Conservation (phyloP, 148 eudicot genomes). For the Drosera capensis region DNA sequence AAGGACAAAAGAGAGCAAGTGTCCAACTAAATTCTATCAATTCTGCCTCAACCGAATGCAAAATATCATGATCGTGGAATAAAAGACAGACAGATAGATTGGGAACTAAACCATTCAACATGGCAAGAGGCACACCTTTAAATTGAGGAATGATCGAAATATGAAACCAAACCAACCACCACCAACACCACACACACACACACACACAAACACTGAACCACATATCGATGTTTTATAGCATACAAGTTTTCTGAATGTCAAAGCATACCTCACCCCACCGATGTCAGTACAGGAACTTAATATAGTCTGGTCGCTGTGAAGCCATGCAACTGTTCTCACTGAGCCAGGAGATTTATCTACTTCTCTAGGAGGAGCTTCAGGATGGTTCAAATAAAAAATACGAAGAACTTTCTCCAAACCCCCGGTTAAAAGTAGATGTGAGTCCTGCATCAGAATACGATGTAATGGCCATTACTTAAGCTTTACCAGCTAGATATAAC, state of each 20-base stretch:
- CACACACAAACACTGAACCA: too few species aligned
- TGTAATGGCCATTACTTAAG: neutral
- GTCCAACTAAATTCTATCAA: neutral
- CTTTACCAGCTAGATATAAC: neutral
- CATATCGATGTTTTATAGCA: too few species aligned
- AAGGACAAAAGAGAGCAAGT: neutral
- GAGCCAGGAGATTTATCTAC: conserved; percentile 88
- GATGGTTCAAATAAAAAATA: conserved; percentile 70
- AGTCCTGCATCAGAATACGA: conserved; percentile 31
- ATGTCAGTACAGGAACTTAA: conserved; percentile 75
- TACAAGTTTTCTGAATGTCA: too few species aligned
- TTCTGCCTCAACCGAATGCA: too few species aligned
- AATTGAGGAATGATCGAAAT: too few species aligned
- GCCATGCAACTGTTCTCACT: conserved; percentile 87
- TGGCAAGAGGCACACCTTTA: too few species aligned
- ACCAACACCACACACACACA: too few species aligned
- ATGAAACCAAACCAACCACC: too few species aligned
- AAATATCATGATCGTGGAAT: too few species aligned
- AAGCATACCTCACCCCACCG: conserved; percentile 76
- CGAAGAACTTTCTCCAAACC: conserved; percentile 88
- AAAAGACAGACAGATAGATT: too few species aligned
- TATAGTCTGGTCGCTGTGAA: conserved; percentile 89
- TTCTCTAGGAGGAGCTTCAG: conserved; percentile 86
- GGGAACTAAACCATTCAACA: too few species aligned
- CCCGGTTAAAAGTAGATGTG: conserved; percentile 62